Evolutionary conservation across 2,329 filamentous ascomycete species (phyloP).

Genomic region (Beauveria varroae): DNA sequence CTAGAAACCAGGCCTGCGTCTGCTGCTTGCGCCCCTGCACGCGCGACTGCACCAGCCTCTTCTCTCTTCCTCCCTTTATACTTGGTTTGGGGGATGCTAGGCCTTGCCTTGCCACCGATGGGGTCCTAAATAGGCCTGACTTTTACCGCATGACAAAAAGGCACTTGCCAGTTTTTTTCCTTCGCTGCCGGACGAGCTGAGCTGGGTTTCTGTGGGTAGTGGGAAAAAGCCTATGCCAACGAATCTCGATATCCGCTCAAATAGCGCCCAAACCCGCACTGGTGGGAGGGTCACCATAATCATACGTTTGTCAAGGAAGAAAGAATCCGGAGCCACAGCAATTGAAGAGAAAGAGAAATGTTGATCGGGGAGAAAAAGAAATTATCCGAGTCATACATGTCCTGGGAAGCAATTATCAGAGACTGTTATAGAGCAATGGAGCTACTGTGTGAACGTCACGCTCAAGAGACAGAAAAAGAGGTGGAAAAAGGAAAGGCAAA

Average conservation of each 20-base stretch:
- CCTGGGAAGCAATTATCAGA: neutral
- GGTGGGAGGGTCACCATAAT: neutral
- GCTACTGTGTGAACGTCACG: too few relatives aligned
- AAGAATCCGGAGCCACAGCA: neutral
- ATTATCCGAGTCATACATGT: neutral
- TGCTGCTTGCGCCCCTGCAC: neutral
- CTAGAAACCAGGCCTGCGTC: neutral
- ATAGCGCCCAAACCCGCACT: neutral
- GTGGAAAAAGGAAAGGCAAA: too few relatives aligned
- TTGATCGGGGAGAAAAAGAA: neutral
- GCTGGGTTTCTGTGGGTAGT: neutral
- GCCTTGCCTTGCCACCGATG: neutral
- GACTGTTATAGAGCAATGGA: neutral
- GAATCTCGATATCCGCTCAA: constrained; percentile 1
- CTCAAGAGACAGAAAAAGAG: too few relatives aligned
- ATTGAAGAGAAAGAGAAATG: too few relatives aligned
- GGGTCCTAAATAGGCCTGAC: neutral
- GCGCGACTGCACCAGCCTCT: neutral
- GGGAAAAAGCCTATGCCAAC: neutral
- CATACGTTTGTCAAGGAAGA: neutral
- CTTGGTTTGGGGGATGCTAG: neutral
- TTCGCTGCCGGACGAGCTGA: neutral
- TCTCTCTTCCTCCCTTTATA: neutral
- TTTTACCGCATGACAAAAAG: neutral
- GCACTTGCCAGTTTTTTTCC: neutral